Evolutionary conservation across 2,329 filamentous ascomycete genomes (phyloP), one percentile per base, ranked within the genome.

Genomic region (Tolypocladium album): DNA sequence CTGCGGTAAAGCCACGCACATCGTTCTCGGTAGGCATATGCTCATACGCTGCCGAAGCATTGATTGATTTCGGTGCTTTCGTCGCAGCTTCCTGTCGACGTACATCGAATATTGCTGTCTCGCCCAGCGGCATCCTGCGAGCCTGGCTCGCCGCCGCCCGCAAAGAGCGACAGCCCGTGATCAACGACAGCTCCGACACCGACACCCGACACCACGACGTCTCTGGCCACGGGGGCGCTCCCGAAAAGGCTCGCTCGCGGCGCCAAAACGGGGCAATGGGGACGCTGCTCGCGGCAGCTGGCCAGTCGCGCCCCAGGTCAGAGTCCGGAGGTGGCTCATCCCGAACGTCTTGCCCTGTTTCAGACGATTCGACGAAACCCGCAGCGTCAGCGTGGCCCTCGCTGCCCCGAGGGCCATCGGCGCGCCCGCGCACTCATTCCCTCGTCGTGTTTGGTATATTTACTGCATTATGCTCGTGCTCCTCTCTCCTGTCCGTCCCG

Each of bases 311-410:
- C 43, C 59, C 47, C 17, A 22, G 40, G 15, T 65, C 67, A 69
- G 61, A 59, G 65, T 61, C 64, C 70, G 70, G 70, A 72, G 68
- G 59, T 69, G 69, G 63, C 67, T 63, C 64, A 57, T 70, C 65
- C 70, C 70, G 68, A 66, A 65, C 58, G 61, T 61, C 64, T 63
- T 63, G 59, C 60, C 61, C 62, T 60, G 68, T 69, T 67, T 71
- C 68, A 70, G 66, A 66, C 64, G 55, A 58, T 62, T 61, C 62
- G 66, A 64, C 62, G 55, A 60, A 59, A 59, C 52, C 40, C 36
- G 50, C 24, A 31, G 53, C 58, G n/a, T n/a, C 24, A n/a, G 27
- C 58, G 2, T 39, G 17, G 17, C 38, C 43, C n/a, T 24, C 13
- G 39, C 40, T 22, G 34, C 22, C 8, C 45, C 2, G 27, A 13